These are phyloP conservation scores for Pyracantha coccinea DNA, from an alignment of 331 rosid genomes.

Conservation along the genomic window DNA sequence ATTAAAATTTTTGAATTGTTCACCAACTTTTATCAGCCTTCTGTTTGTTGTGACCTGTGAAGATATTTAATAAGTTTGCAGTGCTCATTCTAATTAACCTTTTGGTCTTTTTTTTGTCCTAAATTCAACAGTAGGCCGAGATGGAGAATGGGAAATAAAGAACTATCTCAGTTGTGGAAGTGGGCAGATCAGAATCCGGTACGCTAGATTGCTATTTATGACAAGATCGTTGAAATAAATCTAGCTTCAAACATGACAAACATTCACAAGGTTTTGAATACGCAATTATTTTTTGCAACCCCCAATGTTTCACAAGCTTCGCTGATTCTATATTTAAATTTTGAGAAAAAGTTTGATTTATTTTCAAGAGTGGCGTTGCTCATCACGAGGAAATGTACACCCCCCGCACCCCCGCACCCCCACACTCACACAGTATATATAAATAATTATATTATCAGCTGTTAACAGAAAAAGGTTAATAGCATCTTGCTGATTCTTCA, in stretches of 20 bases:
- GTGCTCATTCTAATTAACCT: neutral
- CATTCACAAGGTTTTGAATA: neutral
- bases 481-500: neutral
- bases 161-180: conserved; percentile 94
- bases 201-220: conserved; percentile 15
- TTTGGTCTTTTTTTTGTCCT: neutral
- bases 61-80: neutral
- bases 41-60: neutral
- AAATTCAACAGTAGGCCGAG: conserved; percentile 63
- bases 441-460: neutral
- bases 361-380: neutral
- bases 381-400: neutral
- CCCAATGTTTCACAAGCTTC: neutral
- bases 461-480: neutral
- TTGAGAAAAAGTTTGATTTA: neutral
- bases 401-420: too few species aligned
- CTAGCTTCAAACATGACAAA: neutral
- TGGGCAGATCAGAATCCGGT: conserved; percentile 99
- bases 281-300: neutral
- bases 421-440: neutral
- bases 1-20: neutral
- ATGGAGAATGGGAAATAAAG: conserved; percentile 97
- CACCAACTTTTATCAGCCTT: neutral
- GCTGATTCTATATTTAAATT: neutral
- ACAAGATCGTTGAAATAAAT: neutral